Base-by-base conservation (phyloP, 768 basidiomycete species). In the Amanita brunnescens region DNA sequence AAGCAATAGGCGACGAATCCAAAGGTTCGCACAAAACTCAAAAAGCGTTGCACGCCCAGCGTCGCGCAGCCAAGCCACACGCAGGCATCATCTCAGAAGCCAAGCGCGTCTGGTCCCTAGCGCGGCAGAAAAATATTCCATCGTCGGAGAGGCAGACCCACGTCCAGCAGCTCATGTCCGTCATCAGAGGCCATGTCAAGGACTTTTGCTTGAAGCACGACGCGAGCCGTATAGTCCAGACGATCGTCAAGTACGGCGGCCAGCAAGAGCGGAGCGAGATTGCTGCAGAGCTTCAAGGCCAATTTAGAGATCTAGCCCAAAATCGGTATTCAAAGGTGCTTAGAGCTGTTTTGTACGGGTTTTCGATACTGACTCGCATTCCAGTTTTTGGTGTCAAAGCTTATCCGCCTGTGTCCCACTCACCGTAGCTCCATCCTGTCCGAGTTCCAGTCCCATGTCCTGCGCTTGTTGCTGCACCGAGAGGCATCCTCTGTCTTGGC, bases 121-220 rank as follows among this genome's bases (percentile, higher is more conserved):
- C 85, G 1, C 79, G 82, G 50, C 78, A 86, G 65, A 86, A 85
- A 66, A 79, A 80, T 43, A 75, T 92, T 34, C 67, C 81, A 0
- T 69, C 82, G 18, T 65, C 78, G 21, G 86, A 94, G 59, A 80
- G 92, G 20, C 80, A 83, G 56, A 80, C 82, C 58, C 81, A 91
- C 44, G 71, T 95, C 52, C 70, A 75, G 41, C 77, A 80, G 23
- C 75, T 97, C 7, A 89, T 91, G 80, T 68, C 72, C 26, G 74
- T 85, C 40, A 81, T 92, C 18, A 79, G 85, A 18, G 91, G 91
- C 4, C 81, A 83, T 57, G 82, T 95, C 39, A 83, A 83, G 54
- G 91, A 93, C 29, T 82, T 95, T 33, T 85, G 88, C 1, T 78
- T 90, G 62, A 95, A 93, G 65, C 93, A 95, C 60, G 91, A 95